Conservation (phyloP, 768 basidiomycete species). For the Boletus subparvulus region DNA sequence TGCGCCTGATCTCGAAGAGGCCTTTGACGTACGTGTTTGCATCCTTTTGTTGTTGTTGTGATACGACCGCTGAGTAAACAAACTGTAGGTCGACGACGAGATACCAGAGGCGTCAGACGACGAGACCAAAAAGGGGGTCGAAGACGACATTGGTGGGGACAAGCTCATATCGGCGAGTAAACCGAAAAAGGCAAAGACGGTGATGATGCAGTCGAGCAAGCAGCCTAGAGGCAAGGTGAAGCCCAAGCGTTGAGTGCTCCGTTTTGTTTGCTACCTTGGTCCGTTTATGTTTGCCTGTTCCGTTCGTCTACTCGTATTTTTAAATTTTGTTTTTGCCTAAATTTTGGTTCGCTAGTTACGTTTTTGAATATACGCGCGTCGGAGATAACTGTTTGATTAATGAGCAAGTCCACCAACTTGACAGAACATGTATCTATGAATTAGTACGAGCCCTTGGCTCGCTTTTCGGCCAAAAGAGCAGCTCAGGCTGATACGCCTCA, state of each 20-base stretch:
- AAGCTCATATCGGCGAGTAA: constrained; percentile 60
- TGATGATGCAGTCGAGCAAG: constrained; percentile 12
- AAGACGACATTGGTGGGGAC: constrained; percentile 51
- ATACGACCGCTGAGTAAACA: constrained; percentile 1
- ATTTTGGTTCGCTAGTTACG: too few species aligned
- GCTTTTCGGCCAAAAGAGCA: too few species aligned
- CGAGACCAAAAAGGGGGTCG: constrained; percentile 35
- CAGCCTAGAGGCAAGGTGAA: constrained; percentile 19
- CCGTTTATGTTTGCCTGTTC: neutral
- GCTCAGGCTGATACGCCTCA: too few species aligned
- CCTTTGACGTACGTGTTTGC: too few species aligned
- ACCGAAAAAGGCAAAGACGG: constrained; percentile 24
- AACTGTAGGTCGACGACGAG: constrained; percentile 46
- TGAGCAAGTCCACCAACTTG: too few species aligned
- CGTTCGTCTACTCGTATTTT: too few species aligned
- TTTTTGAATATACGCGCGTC: too few species aligned
- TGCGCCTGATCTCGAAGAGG: constrained; percentile 89
- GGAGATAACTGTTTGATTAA: too few species aligned
- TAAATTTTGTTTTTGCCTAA: too few species aligned
- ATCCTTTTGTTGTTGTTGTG: neutral
- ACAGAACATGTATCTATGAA: too few species aligned
- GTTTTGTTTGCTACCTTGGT: too few species aligned
- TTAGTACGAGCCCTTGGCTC: too few species aligned
- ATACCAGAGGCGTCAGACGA: constrained; percentile 49
- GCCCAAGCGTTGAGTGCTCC: constrained; percentile 11